phyloP scores from a whole-genome alignment of 2,329 filamentous ascomycete species.

The Tolypocladium album region DNA sequence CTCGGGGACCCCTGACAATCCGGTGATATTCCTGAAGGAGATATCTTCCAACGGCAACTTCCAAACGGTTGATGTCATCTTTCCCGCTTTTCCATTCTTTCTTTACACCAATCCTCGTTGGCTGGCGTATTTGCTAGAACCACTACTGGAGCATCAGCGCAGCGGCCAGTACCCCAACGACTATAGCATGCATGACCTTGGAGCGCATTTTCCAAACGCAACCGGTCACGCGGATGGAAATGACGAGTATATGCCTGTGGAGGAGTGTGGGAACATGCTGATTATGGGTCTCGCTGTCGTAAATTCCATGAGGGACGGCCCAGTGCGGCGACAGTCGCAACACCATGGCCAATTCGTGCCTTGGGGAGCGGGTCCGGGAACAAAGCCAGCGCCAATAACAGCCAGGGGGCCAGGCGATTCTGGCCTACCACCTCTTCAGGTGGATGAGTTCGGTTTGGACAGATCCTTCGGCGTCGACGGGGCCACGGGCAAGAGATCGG shows the following conservation, averaged over 20 bases:
- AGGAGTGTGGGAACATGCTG: slow-evolving; percentile 66
- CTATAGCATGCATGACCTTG: slow-evolving; percentile 70
- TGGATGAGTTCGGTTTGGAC: background rate
- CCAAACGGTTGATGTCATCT: slow-evolving; percentile 80
- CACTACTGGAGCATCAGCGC: slow-evolving; percentile 56
- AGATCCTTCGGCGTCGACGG: background rate
- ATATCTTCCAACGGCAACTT: slow-evolving; percentile 79
- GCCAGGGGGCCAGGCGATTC: background rate
- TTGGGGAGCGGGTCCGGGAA: background rate
- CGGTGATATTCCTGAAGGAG: slow-evolving; percentile 75
- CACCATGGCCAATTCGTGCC: background rate
- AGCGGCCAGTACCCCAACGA: slow-evolving; percentile 53
- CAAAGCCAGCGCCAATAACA: background rate
- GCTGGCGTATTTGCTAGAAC: slow-evolving; percentile 47
- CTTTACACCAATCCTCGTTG: slow-evolving; percentile 63
- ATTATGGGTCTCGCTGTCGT: slow-evolving; percentile 70
- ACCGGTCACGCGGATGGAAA: slow-evolving; percentile 59
- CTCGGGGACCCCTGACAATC: slow-evolving; percentile 54
- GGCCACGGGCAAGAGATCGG: slow-evolving; percentile 31
- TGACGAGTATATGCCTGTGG: slow-evolving; percentile 67
- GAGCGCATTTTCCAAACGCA: slow-evolving; percentile 63
- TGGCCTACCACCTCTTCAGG: background rate
- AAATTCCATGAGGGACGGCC: slow-evolving; percentile 59
- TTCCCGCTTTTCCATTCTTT: slow-evolving; percentile 70
- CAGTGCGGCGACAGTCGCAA: slow-evolving; percentile 9